A percentile compares a stretch with the other conserved stretches of the same genome.
These are phyloP conservation scores for Cercospora sesami DNA, from an alignment of 2,329 filamentous ascomycete genomes.

Conservation along the genomic window DNA sequence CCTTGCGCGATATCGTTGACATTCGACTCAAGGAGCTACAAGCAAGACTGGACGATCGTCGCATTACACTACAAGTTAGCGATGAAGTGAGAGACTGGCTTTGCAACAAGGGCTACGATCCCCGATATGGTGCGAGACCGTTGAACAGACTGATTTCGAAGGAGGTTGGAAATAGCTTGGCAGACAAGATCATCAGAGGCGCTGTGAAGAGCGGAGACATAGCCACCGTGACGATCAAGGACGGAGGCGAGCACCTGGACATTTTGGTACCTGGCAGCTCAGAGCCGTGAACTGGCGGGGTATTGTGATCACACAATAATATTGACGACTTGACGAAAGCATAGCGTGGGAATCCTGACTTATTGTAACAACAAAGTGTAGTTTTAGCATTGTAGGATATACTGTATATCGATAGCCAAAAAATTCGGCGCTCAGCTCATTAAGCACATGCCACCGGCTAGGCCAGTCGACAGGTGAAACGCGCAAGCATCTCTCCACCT, in stretches of 20 bases:
- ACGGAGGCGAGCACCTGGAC: slow-evolving; percentile 49
- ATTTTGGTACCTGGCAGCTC: slow-evolving; percentile 20
- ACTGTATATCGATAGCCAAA: background rate
- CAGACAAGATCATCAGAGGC: slow-evolving; percentile 88
- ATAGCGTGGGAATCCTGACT: background rate
- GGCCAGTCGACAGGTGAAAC: background rate
- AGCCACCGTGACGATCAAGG: slow-evolving; percentile 68
- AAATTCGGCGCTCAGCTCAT: background rate
- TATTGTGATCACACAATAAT: background rate
- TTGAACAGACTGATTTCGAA: slow-evolving; percentile 88
- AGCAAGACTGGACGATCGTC: slow-evolving; percentile 74
- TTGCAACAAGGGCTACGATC: slow-evolving; percentile 85
- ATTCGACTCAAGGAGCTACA: slow-evolving; percentile 87
- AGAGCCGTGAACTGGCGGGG: background rate
- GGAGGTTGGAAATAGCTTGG: slow-evolving; percentile 83
- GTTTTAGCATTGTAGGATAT: slow-evolving; percentile 1
- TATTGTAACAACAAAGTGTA: slow-evolving; percentile 2
- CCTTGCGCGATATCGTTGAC: slow-evolving; percentile 88
- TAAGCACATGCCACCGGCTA: background rate
- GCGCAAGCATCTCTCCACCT: background rate
- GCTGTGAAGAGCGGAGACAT: slow-evolving; percentile 73
- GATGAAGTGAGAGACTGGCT: slow-evolving; percentile 79
- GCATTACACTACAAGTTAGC: slow-evolving; percentile 73
- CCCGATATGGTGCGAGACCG: slow-evolving; percentile 85
- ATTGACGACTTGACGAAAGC: background rate